Base-by-base conservation (phyloP, 2,329 filamentous ascomycete genomes). In the Sphaerulina musiva region DNA sequence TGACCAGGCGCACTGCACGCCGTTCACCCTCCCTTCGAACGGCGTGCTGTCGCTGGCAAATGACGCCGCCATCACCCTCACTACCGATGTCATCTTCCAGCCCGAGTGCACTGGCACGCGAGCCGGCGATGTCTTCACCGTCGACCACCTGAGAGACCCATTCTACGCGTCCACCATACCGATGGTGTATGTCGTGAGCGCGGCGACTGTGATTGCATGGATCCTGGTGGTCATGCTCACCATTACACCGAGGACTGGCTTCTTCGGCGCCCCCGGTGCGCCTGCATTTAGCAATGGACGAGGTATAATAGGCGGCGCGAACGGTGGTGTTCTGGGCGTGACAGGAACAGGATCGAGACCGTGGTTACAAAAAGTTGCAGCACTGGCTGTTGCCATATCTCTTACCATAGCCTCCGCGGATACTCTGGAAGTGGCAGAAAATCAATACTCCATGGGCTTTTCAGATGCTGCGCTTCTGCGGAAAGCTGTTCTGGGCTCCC, bases 121-220 rank as follows among this genome's bases (percentile, higher is more conserved):
- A 54, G 68, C 70, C 44, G 68, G 70, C 47, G 71, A 76, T 59
- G 65, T 74, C 60, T 74, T 76, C 41, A 75, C 76, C 56, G 72
- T 84, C 59, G 80, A 84, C 56, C 83, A 90, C 70, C 81, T 88
- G 51, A 79, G 82, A 59, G 89, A 95, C 65, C 90, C 90, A 7
- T 98, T 98, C 72, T 95, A 95, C 72, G 86, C 91, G 51, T 95
- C 91, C 38, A 90, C 89, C 17, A 92, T 93, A 43, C 92, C 93
- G 11, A 90, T 95, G 71, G 86, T 88, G 65, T 98, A 96, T 68
- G 91, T 91, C 44, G 86, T 97, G 51, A 90, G 90, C 53, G 88
- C 90, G 12, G 89, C 89, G 14, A 97, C 91, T 0, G 86, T 95
- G 52, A 85, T 95, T 47, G 86, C 90, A 46, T 97, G 95, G 73